These are phyloP conservation scores for Schizopora paradoxa DNA, from an alignment of 1,284 basidiomycete genomes.

Conservation along the genomic window DNA sequence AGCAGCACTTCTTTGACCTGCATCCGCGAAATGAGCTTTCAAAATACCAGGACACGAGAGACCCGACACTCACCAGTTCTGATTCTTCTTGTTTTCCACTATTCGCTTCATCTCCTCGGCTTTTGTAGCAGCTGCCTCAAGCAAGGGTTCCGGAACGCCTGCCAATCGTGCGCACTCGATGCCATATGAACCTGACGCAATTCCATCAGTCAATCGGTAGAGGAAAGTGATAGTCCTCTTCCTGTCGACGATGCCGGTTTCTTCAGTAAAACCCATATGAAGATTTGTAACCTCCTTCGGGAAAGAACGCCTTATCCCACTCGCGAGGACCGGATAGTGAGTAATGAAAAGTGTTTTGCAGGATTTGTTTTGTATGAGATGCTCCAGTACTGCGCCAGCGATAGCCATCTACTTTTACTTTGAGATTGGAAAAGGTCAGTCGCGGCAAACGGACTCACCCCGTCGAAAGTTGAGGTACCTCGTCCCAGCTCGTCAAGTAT, in stretches of 20 bases:
- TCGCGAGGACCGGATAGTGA: conserved; percentile 78
- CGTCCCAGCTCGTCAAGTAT: conserved; percentile 85
- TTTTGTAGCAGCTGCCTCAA: conserved; percentile 52
- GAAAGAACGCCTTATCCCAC: conserved; percentile 49
- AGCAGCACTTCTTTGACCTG: conserved; percentile 3
- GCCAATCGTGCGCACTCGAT: conserved; percentile 89
- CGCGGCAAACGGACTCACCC: conserved; percentile 41
- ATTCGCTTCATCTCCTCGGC: conserved; percentile 51
- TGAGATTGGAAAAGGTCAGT: not conserved
- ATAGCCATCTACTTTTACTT: conserved; percentile 65
- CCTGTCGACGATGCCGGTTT: conserved; percentile 62
- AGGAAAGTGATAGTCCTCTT: conserved; percentile 79
- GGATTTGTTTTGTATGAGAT: conserved; percentile 56
- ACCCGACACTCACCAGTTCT: conserved; percentile 1
- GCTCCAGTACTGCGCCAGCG: conserved; percentile 72
- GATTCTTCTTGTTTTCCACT: conserved; percentile 31
- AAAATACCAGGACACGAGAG: no score
- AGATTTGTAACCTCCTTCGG: conserved; percentile 62
- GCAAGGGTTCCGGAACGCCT: conserved; percentile 63
- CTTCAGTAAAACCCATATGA: conserved; percentile 82
- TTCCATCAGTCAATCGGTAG: conserved; percentile 67
- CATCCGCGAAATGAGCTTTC: not conserved
- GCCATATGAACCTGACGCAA: conserved; percentile 81
- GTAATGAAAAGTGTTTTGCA: conserved; percentile 93
- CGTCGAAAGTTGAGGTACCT: conserved; percentile 82